Percentiles rank a stretch among this genome's conserved stretches.
Evolutionary conservation across 208 protist species (phyloP).

Genomic region (Sergeia podlipaevii): DNA sequence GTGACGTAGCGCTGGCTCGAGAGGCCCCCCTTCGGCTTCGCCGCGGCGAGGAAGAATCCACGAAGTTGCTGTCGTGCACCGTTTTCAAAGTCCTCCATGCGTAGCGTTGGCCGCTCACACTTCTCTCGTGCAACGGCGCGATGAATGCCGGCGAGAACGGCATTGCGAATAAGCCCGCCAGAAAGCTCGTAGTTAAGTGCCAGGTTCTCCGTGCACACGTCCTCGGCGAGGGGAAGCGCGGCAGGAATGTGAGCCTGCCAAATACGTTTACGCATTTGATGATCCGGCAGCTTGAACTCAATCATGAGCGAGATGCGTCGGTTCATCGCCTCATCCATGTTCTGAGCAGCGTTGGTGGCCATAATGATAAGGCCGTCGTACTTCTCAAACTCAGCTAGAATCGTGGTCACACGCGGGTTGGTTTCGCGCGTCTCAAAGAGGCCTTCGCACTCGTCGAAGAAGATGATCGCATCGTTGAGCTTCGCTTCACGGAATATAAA

Average conservation of each 20-base stretch:
- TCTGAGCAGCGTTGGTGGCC: slow-evolving; percentile 88
- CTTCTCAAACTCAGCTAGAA: slow-evolving; percentile 90
- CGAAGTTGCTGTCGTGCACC: slow-evolving; percentile 83
- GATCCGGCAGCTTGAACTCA: slow-evolving; percentile 86
- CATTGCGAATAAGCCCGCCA: slow-evolving; percentile 92
- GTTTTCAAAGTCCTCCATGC: slow-evolving; percentile 70
- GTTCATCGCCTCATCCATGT: slow-evolving; percentile 93
- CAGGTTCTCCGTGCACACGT: slow-evolving; percentile 67
- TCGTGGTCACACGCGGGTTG: slow-evolving; percentile 77
- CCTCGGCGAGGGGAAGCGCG: slow-evolving; percentile 36
- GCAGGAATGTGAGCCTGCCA: slow-evolving; percentile 77
- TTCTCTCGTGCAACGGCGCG: slow-evolving; percentile 81
- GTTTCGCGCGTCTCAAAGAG: slow-evolving; percentile 85
- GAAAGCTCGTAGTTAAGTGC: slow-evolving; percentile 88
- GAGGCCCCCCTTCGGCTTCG: slow-evolving; percentile 17
- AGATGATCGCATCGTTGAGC: slow-evolving; percentile 89
- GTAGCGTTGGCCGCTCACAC: slow-evolving; percentile 43
- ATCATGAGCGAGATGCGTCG: slow-evolving; percentile 91
- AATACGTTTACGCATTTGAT: slow-evolving; percentile 82
- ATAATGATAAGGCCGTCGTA: slow-evolving; percentile 90
- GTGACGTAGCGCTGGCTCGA: slow-evolving; percentile 58
- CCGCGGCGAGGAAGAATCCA: slow-evolving; percentile 81
- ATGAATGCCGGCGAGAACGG: slow-evolving; percentile 77
- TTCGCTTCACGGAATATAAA: slow-evolving; percentile 92
- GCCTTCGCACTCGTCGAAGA: slow-evolving; percentile 93